A percentile compares a stretch with the other conserved stretches of the same genome.
Conservation (phyloP, 2,329 filamentous ascomycete species). For the Fusarium staphyleae region DNA sequence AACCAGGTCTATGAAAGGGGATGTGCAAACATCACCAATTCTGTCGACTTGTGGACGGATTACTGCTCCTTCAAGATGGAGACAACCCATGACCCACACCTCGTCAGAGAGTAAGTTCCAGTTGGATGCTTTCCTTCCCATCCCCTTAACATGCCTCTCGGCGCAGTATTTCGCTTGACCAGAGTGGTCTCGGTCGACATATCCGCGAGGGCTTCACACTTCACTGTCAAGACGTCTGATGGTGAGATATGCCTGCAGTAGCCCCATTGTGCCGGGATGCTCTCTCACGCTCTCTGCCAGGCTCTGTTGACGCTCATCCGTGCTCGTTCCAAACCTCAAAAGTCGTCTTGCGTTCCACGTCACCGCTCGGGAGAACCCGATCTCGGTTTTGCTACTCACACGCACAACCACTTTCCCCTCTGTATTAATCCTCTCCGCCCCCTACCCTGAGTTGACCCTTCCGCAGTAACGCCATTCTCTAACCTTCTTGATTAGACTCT, state of each 20-base stretch:
- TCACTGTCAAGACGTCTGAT: constrained; percentile 53
- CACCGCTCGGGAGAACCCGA: constrained; percentile 45
- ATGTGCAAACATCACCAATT: constrained; percentile 89
- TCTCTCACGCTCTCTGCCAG: constrained; percentile 72
- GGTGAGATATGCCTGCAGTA: constrained; percentile 77
- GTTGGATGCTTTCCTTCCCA: constrained; percentile 70
- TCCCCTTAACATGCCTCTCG: constrained; percentile 67
- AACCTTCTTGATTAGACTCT: constrained; percentile 70
- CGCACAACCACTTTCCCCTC: constrained; percentile 56
- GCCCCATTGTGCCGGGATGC: constrained; percentile 63
- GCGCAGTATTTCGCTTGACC: constrained; percentile 52
- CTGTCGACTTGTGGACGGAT: constrained; percentile 95
- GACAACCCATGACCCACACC: constrained; percentile 90
- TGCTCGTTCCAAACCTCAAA: constrained; percentile 51
- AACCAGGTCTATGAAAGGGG: constrained; percentile 92
- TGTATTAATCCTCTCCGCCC: constrained; percentile 65
- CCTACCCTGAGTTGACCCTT: constrained; percentile 47
- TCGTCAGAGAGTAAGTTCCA: constrained; percentile 99
- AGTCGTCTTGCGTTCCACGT: constrained; percentile 48
- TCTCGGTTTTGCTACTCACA: constrained; percentile 60
- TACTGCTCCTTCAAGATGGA: constrained; percentile 99
- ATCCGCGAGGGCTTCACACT: constrained; percentile 48
- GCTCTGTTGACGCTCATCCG: constrained; percentile 58
- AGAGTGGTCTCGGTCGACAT: constrained; percentile 51
- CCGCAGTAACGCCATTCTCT: constrained; percentile 35